phyloP scores from a whole-genome alignment of 768 basidiomycete species.

The Boletus edulis region DNA sequence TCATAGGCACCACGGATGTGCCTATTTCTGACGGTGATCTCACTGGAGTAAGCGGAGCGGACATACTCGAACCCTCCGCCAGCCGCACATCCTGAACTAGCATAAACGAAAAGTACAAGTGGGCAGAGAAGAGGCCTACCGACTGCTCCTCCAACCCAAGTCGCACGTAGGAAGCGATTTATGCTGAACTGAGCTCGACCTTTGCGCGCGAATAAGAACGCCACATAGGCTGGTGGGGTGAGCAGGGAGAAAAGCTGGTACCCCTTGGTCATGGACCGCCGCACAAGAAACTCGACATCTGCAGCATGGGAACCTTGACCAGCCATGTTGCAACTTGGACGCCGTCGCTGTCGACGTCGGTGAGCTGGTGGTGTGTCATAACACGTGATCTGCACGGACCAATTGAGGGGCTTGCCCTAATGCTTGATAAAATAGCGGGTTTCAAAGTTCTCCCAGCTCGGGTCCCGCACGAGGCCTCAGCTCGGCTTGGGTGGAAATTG shows the following conservation, averaged over 20 bases:
- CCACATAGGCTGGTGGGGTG: slow-evolving; percentile 58
- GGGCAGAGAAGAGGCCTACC: slow-evolving; percentile 31
- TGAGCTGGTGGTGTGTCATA: not conserved
- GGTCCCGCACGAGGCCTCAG: too few species aligned
- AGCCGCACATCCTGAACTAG: slow-evolving; percentile 33
- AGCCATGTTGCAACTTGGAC: slow-evolving; percentile 16
- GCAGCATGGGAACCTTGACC: slow-evolving; percentile 35
- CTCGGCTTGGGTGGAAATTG: too few species aligned
- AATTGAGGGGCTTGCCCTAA: slow-evolving; percentile 28
- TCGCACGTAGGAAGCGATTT: slow-evolving; percentile 65
- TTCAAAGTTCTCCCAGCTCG: too few species aligned
- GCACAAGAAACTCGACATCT: slow-evolving; percentile 66
- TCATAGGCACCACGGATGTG: slow-evolving; percentile 56
- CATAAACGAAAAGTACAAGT: not conserved
- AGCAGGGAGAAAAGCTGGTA: slow-evolving; percentile 67
- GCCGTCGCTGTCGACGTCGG: slow-evolving; percentile 5
- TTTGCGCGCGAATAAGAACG: slow-evolving; percentile 50
- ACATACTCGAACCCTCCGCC: slow-evolving; percentile 61
- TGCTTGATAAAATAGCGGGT: not conserved
- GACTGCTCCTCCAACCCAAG: slow-evolving; percentile 65
- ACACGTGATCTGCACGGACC: slow-evolving; percentile 33
- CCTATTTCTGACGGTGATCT: slow-evolving; percentile 46
- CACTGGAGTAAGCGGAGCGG: slow-evolving; percentile 53
- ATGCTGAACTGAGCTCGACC: slow-evolving; percentile 54
- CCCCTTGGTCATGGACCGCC: slow-evolving; percentile 62